Evolutionary conservation across 257 asterid species (phyloP), one percentile per base, ranked within the genome.

Genomic region (Verbascum thapsus): DNA sequence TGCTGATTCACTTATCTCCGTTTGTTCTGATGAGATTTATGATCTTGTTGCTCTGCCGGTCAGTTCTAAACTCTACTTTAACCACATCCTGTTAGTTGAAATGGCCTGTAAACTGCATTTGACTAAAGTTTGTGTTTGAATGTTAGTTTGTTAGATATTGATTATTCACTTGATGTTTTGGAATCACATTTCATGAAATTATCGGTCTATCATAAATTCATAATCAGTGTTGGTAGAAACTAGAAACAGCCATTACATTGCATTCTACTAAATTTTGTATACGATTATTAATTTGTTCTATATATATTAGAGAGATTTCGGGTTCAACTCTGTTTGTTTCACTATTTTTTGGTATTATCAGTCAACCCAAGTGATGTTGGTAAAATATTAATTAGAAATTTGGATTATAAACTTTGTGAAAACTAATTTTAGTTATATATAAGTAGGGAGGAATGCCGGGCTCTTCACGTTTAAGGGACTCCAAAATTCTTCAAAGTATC

Each of bases 391-490:
- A n/a, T n/a, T 54, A 8, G 10, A 50, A 18, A 16, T 38, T 12
- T 32, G 61, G 20, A 17, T 16, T 51, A 41, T 42, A 8, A 57
- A 26, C 58, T n/a, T 52, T 11, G 42, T 26, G 53, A 35, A 58
- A 39, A 68, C 35, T 34, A 63, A 1, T 26, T 42, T 52, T 69
- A 22, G 42, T 7, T 64, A 13, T 40, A 48, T 58, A 57, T 69
- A 54, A 55, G 6, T 74, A 92, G 99, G 99, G 99, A 63, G 99
- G 99, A 70, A 89, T 92, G 99, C 99, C 99, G 1, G 97, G 99
- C 49, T 85, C 99, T 38, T 89, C 89, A 8, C 96, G 97, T 45
- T 76, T 92, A 59, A 77, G 99, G 72, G 97, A 87, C 71, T 69
- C 83, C 66, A 69, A 76, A 78, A 62, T 77, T 70, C 96, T 92